phyloP scores from a whole-genome alignment of 495 filamentous ascomycete species.

The Talaromyces liani region DNA sequence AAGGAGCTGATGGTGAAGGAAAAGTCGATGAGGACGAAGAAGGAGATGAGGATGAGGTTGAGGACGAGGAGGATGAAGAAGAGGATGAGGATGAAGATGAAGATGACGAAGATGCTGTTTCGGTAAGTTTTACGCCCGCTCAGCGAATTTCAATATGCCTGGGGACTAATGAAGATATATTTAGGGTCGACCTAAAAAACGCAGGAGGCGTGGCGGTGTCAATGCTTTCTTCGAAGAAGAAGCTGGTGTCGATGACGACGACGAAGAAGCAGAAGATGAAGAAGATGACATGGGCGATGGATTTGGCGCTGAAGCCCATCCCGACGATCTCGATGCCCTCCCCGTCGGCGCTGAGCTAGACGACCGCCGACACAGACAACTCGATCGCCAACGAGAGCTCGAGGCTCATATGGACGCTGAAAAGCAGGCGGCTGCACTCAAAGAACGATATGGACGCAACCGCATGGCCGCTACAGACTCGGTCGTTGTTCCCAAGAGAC shows the following conservation, averaged over 20 bases:
- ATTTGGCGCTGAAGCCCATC: conserved; percentile 82
- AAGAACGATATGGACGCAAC: conserved; percentile 72
- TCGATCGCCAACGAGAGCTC: conserved; percentile 84
- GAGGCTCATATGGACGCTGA: conserved; percentile 84
- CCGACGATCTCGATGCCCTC: conserved; percentile 77
- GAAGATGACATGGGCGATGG: conserved; percentile 69
- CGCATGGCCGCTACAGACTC: conserved; percentile 47
- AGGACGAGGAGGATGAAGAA: conserved; percentile 42
- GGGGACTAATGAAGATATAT: conserved; percentile 6
- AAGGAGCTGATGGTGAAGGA: conserved; percentile 40
- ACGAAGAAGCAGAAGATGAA: conserved; percentile 88
- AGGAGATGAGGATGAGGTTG: conserved; percentile 29
- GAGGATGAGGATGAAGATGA: conserved; percentile 48
- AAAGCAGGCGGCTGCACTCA: conserved; percentile 78
- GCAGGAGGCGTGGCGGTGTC: conserved; percentile 57
- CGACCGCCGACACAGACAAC: conserved; percentile 86
- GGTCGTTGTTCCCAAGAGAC: conserved; percentile 72
- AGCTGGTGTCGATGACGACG: conserved; percentile 93
- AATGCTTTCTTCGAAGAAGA: conserved; percentile 90
- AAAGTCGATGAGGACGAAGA: conserved; percentile 19
- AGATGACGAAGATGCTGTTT: conserved; percentile 53
- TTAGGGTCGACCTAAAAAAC: conserved; percentile 72
- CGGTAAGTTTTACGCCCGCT: conserved; percentile 28
- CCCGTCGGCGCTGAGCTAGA: conserved; percentile 75
- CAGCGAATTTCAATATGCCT: conserved; percentile 5